Conservation (phyloP, 1,284 basidiomycete genomes). For the Trichosporon faecale region DNA sequence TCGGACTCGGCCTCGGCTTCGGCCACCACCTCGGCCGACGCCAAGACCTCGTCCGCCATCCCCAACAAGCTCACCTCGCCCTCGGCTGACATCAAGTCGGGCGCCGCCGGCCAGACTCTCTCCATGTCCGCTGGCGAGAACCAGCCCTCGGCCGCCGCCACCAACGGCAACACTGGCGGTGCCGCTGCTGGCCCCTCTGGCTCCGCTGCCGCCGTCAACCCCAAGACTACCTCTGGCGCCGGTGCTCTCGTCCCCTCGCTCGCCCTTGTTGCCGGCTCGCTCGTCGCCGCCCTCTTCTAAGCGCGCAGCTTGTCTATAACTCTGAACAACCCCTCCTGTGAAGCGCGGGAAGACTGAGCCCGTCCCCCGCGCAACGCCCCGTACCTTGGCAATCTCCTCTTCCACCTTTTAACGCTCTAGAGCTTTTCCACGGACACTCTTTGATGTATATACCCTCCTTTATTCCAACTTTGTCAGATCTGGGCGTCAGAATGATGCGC, state of each 20-base stretch:
- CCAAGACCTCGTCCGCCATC: background rate
- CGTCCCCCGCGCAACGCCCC: background rate
- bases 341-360: background rate
- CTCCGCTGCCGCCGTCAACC: background rate
- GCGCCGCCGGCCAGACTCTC: background rate
- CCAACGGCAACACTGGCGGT: background rate
- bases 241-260: slow-evolving; percentile 21
- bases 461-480: background rate
- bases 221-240: slow-evolving; percentile 14
- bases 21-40: slow-evolving; percentile 18
- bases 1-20: slow-evolving; percentile 10
- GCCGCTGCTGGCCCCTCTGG: slow-evolving; percentile 11
- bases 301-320: background rate
- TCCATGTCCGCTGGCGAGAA: slow-evolving; percentile 2
- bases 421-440: background rate
- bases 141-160: background rate
- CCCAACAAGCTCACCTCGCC: background rate
- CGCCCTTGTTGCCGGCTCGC: slow-evolving; percentile 19
- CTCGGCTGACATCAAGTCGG: slow-evolving; percentile 1
- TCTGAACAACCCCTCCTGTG: background rate
- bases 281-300: slow-evolving; percentile 21
- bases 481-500: too few species aligned
- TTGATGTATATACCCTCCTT: slow-evolving; percentile 1
- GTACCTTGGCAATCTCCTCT: background rate
- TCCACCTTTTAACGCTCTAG: background rate